A percentile compares a stretch with the other conserved stretches of the same genome.
Conservation (phyloP, 768 basidiomycete species). For the Tricholoma terreum region DNA sequence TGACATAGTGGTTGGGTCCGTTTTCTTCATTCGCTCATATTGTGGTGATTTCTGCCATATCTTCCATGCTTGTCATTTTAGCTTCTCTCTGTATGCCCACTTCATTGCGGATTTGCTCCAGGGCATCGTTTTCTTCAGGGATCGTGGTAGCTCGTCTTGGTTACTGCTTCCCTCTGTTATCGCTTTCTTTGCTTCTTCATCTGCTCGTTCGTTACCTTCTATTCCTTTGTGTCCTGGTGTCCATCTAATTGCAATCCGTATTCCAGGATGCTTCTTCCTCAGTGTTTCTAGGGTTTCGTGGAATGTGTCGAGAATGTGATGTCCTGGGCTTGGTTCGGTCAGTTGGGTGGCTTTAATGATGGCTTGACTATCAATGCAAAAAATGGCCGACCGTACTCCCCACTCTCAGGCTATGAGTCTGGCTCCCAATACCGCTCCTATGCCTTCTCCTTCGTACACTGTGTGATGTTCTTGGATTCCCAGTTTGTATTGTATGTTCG, state of each 20-base stretch:
- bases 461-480: conserved; percentile 11
- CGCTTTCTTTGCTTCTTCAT: conserved; percentile 15
- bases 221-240: conserved; percentile 12
- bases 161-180: conserved; percentile 1
- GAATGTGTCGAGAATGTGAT: conserved; percentile 5
- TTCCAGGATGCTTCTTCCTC: not conserved
- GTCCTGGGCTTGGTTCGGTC: not conserved
- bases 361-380: conserved; percentile 21
- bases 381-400: not conserved
- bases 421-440: conserved; percentile 14
- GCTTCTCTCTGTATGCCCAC: not conserved
- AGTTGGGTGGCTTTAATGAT: conserved; percentile 6
- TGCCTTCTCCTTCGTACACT: conserved; percentile 14
- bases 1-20: conserved; percentile 14
- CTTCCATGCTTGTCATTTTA: not conserved
- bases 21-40: not conserved
- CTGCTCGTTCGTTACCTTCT: conserved; percentile 9
- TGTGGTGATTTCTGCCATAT: conserved; percentile 2
- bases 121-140: not conserved
- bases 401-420: conserved; percentile 5
- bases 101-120: conserved; percentile 1
- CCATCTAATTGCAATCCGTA: conserved; percentile 5
- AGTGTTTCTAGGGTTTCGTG: not conserved
- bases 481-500: conserved; percentile 1
- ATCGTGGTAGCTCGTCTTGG: not conserved